Percentiles rank a stretch among this genome's conserved stretches.
These are phyloP conservation scores for Jatropha multifida DNA, from an alignment of 441 rosid species.

Conservation along the genomic window DNA sequence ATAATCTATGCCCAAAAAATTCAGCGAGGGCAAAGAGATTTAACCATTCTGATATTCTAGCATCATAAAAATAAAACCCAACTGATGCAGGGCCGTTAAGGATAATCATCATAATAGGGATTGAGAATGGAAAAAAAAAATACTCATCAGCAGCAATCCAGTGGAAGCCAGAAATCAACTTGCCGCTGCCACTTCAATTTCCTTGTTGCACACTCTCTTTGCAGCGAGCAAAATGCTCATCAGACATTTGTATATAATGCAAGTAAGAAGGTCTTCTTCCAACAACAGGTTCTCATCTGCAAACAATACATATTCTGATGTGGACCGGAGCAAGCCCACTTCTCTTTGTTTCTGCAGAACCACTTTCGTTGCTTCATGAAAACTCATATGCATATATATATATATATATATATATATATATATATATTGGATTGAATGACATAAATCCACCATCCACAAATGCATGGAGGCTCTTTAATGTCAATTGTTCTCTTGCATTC, in stretches of 20 bases:
- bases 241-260: background rate
- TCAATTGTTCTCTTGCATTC: background rate
- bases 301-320: background rate
- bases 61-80: background rate
- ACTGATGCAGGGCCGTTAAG: background rate
- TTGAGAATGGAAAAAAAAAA: background rate
- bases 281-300: background rate
- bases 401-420: background rate
- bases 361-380: background rate
- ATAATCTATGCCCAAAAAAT: background rate
- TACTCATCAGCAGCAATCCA: background rate
- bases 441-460: background rate
- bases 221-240: background rate
- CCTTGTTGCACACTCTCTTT: background rate
- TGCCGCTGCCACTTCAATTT: slow-evolving; percentile 2
- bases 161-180: background rate
- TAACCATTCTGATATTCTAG: background rate
- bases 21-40: background rate
- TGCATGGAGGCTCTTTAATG: too few relatives aligned
- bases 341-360: background rate
- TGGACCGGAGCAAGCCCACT: background rate
- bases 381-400: background rate
- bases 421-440: background rate
- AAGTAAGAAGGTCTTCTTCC: background rate
- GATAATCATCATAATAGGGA: background rate